phyloP scores from a whole-genome alignment of 2,329 filamentous ascomycete genomes.

The Paracamarosporium sp. region DNA sequence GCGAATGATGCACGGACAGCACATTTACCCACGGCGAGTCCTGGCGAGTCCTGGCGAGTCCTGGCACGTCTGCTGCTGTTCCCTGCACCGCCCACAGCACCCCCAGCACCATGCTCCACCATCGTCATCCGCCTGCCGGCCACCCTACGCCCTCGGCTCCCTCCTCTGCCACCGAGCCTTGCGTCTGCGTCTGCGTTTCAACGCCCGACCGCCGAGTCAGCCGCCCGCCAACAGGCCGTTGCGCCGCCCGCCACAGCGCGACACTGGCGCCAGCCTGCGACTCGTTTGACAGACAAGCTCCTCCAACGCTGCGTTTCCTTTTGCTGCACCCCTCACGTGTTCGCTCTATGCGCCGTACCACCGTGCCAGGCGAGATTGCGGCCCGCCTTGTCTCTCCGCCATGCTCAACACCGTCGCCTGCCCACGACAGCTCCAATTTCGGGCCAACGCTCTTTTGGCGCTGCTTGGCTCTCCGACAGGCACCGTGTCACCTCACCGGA shows the following conservation, averaged over 20 bases:
- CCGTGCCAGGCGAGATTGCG: background rate
- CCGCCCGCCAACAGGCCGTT: background rate
- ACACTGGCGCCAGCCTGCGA: background rate
- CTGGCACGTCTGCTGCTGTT: background rate
- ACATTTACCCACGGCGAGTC: conserved; percentile 10
- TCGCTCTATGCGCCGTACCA: background rate
- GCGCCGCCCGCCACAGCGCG: background rate
- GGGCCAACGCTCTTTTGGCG: background rate
- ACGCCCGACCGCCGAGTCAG: background rate
- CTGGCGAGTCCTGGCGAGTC: background rate
- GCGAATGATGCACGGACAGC: conserved; percentile 9
- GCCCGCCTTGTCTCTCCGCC: conserved; percentile 2
- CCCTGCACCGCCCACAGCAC: background rate
- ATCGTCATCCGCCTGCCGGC: background rate
- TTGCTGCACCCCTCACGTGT: background rate
- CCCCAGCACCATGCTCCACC: background rate
- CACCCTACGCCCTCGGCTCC: background rate
- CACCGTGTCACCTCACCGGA: background rate
- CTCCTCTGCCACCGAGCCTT: background rate
- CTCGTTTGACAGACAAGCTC: no score
- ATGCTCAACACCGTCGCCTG: background rate
- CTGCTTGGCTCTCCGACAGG: conserved; percentile 3
- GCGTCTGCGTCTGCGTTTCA: background rate
- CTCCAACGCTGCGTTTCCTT: background rate
- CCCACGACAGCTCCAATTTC: background rate